phyloP scores from a whole-genome alignment of 78 protist species.

The Dictyostelium firmibasis region DNA sequence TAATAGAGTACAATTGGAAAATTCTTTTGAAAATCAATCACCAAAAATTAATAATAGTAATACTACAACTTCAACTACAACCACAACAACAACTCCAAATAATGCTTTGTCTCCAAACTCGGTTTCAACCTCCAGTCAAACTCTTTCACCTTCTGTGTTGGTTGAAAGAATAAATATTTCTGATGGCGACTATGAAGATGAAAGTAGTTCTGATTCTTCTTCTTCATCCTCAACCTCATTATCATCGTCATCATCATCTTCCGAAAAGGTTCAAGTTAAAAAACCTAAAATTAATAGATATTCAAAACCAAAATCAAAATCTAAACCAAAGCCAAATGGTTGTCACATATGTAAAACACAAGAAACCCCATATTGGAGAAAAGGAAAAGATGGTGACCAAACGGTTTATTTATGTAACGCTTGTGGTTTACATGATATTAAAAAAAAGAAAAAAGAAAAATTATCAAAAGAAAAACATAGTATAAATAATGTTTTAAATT shows the following conservation, averaged over 20 bases:
- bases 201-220: neutral
- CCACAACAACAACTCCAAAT: neutral
- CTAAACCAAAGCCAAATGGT: neutral
- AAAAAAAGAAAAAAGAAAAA: neutral
- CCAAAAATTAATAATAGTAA: no score
- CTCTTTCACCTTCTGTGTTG: neutral
- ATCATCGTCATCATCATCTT: neutral
- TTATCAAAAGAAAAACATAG: neutral
- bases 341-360: neutral
- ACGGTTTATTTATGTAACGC: neutral
- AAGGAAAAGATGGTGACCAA: neutral
- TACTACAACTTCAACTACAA: neutral
- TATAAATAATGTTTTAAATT: no score
- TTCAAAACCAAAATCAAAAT: neutral
- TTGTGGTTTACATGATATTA: neutral
- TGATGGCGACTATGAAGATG: neutral
- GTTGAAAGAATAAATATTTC: neutral
- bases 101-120: neutral
- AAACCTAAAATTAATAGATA: neutral
- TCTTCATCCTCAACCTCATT: neutral
- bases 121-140: neutral
- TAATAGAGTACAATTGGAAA: no score
- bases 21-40: neutral
- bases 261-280: neutral
- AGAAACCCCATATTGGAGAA: neutral